Conservation (phyloP, 1,284 basidiomycete genomes). For the Trichosporon ovoides region DNA sequence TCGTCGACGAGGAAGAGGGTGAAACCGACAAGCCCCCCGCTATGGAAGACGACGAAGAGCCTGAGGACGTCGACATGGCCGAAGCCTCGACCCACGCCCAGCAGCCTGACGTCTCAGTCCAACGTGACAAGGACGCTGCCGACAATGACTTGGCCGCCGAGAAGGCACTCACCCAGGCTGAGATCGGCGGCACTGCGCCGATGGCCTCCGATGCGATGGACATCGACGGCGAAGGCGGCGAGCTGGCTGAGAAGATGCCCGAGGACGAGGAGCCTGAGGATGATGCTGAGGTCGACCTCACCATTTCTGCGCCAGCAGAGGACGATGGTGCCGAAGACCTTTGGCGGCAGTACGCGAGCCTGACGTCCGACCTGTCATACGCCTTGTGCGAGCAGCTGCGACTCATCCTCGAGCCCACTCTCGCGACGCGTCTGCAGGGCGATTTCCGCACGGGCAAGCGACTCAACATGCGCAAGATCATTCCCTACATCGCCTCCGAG, state of each 20-base stretch:
- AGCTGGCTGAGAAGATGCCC: constrained; percentile 29
- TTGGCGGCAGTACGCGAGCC: constrained; percentile 83
- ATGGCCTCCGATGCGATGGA: constrained; percentile 33
- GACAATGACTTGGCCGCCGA: constrained; percentile 29
- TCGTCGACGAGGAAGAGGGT: constrained; percentile 58
- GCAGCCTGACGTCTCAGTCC: constrained; percentile 20
- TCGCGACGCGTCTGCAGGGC: constrained; percentile 88
- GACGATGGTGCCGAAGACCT: constrained; percentile 59
- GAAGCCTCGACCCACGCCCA: neutral
- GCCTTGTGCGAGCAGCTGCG: constrained; percentile 93
- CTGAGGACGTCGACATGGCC: constrained; percentile 14
- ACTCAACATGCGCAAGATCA: constrained; percentile 99
- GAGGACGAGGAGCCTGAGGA: constrained; percentile 33
- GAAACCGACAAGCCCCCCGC: constrained; percentile 2
- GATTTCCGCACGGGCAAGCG: constrained; percentile 98
- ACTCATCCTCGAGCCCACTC: constrained; percentile 90
- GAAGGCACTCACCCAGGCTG: constrained; percentile 48
- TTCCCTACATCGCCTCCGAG: constrained; percentile 96
- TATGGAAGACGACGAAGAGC: constrained; percentile 24
- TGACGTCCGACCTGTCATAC: constrained; percentile 88
- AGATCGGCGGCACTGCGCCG: constrained; percentile 34
- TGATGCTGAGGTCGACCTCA: constrained; percentile 55
- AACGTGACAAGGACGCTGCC: constrained; percentile 20
- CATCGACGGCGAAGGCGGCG: constrained; percentile 42
- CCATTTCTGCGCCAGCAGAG: constrained; percentile 52